Base-by-base conservation (phyloP, 2,329 filamentous ascomycete species). In the Pestalotiopsis sp. region DNA sequence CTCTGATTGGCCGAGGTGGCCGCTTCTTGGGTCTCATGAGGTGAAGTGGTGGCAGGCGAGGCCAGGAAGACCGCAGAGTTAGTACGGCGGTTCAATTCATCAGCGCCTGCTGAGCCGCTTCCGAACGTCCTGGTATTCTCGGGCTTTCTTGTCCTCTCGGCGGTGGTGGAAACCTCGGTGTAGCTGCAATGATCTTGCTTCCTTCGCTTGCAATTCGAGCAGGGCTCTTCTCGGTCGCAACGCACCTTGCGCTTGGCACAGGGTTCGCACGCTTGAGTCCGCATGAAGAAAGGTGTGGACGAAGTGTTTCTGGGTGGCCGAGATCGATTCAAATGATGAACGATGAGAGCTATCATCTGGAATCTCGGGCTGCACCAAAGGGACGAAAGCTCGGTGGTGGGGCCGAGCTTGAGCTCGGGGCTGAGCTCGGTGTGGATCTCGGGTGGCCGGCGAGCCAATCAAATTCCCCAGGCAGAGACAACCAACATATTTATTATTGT, bases 171-270 rank as follows among this genome's bases (percentile, higher is more conserved):
- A 36, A 9, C 41, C 5, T 64, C 67, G 17, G 67, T 38, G 36
- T 68, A 68, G 9, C 56, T 25, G 60, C 67, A 68, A 13, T 36
- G 56, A 31, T 68, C 67, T 31, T 65, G 45, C 17, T 56, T 62
- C 12, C 67, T 52, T 12, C 67, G 60, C 45, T 65, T 68, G 52
- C 67, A 68, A 25, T 68, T 56, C 2, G 60, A 68, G 31, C 67
- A 68, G 3, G 67, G 67, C 45, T 68, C 49, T 60, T 59, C 45
- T 45, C 49, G 39, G 31, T 68, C 61, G 67, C 67, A 68, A 3
- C 67, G 67, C 27, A 68, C 67, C 31, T 68, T 68, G 67, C 67
- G 67, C 36, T 49, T 68, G 13, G 67, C 67, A 31, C 67, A 68
- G 4, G 67, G 67, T 14, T 52, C 39, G 45, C 67, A 68, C 13